Conservation (phyloP, 768 basidiomycete genomes). For the Tricholoma bakamatsutake region DNA sequence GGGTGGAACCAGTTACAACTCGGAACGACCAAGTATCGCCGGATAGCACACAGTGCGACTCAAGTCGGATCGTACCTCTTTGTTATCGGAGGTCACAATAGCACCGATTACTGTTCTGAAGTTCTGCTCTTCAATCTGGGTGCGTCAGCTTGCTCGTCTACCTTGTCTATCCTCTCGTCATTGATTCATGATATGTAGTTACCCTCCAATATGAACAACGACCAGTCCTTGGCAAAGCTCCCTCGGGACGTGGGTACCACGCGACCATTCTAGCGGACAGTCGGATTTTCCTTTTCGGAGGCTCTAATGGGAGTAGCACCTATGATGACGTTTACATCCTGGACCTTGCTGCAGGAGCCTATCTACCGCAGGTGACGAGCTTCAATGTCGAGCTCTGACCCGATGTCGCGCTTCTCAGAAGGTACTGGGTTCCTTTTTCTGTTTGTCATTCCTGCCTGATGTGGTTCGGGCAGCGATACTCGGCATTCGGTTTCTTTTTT, state of each 20-base stretch:
- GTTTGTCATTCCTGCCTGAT: not conserved
- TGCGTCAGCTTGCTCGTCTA: slow-evolving; percentile 23
- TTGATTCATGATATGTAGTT: slow-evolving; percentile 38
- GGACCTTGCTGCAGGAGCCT: slow-evolving; percentile 83
- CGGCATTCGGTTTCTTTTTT: not conserved
- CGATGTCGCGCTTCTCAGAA: not conserved
- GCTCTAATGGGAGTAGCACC: slow-evolving; percentile 77
- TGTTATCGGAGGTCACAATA: slow-evolving; percentile 85
- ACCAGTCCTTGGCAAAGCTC: slow-evolving; percentile 58
- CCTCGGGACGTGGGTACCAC: slow-evolving; percentile 80
- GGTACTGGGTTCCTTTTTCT: not conserved
- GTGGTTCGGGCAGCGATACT: not conserved
- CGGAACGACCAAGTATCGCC: slow-evolving; percentile 38
- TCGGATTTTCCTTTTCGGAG: slow-evolving; percentile 81
- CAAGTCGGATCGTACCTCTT: slow-evolving; percentile 92
- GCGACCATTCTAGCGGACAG: slow-evolving; percentile 77
- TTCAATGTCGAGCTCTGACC: slow-evolving; percentile 46
- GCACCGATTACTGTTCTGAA: slow-evolving; percentile 64
- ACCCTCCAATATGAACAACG: slow-evolving; percentile 81
- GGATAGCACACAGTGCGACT: slow-evolving; percentile 81
- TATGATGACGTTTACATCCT: slow-evolving; percentile 84
- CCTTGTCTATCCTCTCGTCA: not conserved
- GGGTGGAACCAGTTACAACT: slow-evolving; percentile 42
- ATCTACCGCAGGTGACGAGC: slow-evolving; percentile 85
- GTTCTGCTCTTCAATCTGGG: slow-evolving; percentile 85